phyloP scores from a whole-genome alignment of 2,329 filamentous ascomycete genomes.

The Fusarium duplospermum region DNA sequence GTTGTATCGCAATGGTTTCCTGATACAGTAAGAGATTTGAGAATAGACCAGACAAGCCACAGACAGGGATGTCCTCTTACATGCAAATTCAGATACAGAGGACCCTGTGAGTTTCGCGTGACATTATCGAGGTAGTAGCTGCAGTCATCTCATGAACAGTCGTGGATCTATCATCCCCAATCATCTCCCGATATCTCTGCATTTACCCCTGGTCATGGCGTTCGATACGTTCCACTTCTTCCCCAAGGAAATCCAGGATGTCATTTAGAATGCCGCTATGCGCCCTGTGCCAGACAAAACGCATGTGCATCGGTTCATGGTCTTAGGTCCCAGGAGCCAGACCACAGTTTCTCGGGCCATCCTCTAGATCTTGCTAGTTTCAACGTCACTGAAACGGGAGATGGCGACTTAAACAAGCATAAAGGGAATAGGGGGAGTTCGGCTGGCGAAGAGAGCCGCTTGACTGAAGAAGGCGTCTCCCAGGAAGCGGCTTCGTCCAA shows the following conservation, averaged over 20 bases:
- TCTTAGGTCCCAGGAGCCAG: conserved; percentile 1
- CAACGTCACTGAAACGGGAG: neutral
- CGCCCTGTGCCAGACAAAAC: conserved; percentile 2
- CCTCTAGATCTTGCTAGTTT: neutral
- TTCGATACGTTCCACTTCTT: conserved; percentile 11
- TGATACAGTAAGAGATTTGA: neutral
- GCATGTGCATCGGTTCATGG: conserved; percentile 27
- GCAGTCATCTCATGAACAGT: neutral
- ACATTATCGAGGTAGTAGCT: neutral
- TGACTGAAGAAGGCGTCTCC: neutral
- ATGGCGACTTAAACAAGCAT: fast-evolving
- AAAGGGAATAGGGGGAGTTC: neutral
- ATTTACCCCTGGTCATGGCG: neutral
- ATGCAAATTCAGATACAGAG: neutral
- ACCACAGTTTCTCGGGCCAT: neutral
- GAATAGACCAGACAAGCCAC: neutral
- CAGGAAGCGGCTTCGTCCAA: neutral
- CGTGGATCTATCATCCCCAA: neutral
- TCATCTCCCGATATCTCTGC: neutral
- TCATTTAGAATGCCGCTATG: conserved; percentile 25
- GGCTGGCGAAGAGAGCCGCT: neutral
- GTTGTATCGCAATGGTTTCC: neutral
- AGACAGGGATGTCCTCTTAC: neutral
- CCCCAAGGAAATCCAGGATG: conserved; percentile 14
- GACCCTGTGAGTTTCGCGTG: neutral